Evolutionary conservation across 768 basidiomycete genomes (phyloP), one percentile per base, ranked within the genome.

Genomic region (Fomitopsis serialis): DNA sequence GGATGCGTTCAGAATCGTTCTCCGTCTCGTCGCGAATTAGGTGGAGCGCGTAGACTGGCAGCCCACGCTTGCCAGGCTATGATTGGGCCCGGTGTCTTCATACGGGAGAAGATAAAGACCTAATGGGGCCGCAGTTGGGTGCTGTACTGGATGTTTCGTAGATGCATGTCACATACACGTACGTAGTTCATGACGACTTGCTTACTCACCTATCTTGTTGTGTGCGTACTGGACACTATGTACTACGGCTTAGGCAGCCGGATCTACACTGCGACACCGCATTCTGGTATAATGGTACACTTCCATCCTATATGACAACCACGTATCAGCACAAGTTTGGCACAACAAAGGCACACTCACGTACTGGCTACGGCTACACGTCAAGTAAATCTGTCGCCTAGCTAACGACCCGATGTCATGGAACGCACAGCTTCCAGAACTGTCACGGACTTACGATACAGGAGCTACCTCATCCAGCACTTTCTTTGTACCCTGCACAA

Each of bases 401-500:
- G 37, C 37, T 40, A 40, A 17, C 37, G 15, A 40, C 19, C 6
- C 8, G 15, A 40, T 6, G 37, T 17, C 37, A 40, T 40, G 37
- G 15, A 17, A 40, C 5, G 37, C 7, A 32, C 7, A 25, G 9
- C 15, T 29, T 25, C 19, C 15, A 8, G 22, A 27, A 47, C 10
- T 8, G 29, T 12, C 6, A 6, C 4, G 24, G 8, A 22, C 51
- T 53, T 34, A 60, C 59, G 43, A n/a, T 25, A 52, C 32, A 35
- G 71, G 71, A 37, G 67, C 72, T 25, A 75, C 65, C 55, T 81
- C 76, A 47, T 84, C 80, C 42, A 97, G 70, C 12, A 89, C 80
- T 55, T 78, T 82, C 57, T 74, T 79, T 2, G 94, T 84, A 0
- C 84, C 97, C 62, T 92, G 77, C 7, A 99, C 96, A 49, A 99